phyloP scores from a whole-genome alignment of 164 flowering plant species.

The Nelumbo lutea region DNA sequence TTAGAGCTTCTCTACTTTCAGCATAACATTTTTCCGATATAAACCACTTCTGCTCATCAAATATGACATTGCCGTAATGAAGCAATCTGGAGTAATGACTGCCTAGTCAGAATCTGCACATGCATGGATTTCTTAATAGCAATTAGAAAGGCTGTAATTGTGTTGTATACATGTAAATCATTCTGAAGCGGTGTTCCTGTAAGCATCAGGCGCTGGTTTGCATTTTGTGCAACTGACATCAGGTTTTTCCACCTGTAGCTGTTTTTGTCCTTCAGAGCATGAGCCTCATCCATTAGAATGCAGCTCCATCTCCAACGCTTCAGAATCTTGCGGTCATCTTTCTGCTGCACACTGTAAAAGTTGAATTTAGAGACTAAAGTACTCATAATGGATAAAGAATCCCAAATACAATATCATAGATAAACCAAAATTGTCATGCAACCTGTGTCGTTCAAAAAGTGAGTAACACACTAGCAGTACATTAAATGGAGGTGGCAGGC shows the following conservation, averaged over 20 bases:
- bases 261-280: slow-evolving; percentile 90
- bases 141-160: neutral
- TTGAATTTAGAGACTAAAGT: neutral
- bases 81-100: neutral
- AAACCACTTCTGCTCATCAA: neutral
- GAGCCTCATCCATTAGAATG: slow-evolving; percentile 97
- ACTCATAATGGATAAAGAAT: neutral
- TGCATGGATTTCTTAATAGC: neutral
- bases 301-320: slow-evolving; percentile 94
- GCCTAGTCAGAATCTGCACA: neutral
- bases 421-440: slow-evolving; percentile 3
- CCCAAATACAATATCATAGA: neutral
- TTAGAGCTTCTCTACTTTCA: too few relatives aligned
- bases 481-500: slow-evolving; percentile 81
- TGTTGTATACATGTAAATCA: slow-evolving; percentile 73
- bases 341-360: slow-evolving; percentile 73
- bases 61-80: neutral
- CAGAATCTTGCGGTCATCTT: slow-evolving; percentile 88
- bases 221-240: slow-evolving; percentile 84
- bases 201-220: slow-evolving; percentile 88
- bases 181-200: slow-evolving; percentile 98
- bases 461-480: slow-evolving; percentile 94
- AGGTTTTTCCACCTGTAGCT: slow-evolving; percentile 96
- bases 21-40: too few relatives aligned
- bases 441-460: slow-evolving; percentile 96